These are phyloP conservation scores for Rhinocladiella mackenziei DNA, from an alignment of 2,329 filamentous ascomycete species.

Conservation along the genomic window DNA sequence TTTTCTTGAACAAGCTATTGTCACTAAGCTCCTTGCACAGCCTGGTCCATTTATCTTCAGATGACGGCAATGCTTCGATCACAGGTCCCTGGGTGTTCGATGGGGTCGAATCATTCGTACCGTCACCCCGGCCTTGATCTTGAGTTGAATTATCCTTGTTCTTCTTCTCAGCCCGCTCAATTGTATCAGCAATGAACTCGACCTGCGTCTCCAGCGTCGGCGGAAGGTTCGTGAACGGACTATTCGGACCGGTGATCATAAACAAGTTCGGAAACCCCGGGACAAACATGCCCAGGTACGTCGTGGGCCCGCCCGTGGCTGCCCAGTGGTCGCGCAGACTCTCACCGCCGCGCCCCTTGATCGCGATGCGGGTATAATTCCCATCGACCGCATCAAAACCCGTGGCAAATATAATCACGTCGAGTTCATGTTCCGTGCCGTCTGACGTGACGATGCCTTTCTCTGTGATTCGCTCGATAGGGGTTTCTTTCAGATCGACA, in stretches of 20 bases:
- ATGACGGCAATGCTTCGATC: slow-evolving; percentile 48
- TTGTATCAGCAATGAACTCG: slow-evolving; percentile 30
- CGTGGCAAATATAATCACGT: slow-evolving; percentile 25
- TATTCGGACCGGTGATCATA: slow-evolving; percentile 38
- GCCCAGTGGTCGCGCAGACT: slow-evolving; percentile 34
- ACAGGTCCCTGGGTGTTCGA: slow-evolving; percentile 29
- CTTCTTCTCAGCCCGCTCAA: background rate
- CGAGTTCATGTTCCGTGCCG: slow-evolving; percentile 30
- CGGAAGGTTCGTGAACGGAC: slow-evolving; percentile 40
- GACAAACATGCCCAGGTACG: slow-evolving; percentile 39
- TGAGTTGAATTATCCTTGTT: background rate
- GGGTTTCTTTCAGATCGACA: slow-evolving; percentile 34
- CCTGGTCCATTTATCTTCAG: slow-evolving; percentile 48
- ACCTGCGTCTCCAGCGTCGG: slow-evolving; percentile 37
- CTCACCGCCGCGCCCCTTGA: slow-evolving; percentile 45
- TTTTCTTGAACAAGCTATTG: slow-evolving; percentile 49
- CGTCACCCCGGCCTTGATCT: too few species aligned
- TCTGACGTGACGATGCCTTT: slow-evolving; percentile 30
- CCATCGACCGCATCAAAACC: slow-evolving; percentile 31
- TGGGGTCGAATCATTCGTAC: background rate
- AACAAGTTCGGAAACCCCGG: slow-evolving; percentile 45
- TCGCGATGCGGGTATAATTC: slow-evolving; percentile 42
- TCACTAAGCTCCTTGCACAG: slow-evolving; percentile 35
- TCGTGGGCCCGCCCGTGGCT: slow-evolving; percentile 26
- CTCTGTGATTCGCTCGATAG: slow-evolving; percentile 30